These are phyloP conservation scores for Wickerhamiella hasegawae DNA, from an alignment of 805 yeast species.

Conservation along the genomic window DNA sequence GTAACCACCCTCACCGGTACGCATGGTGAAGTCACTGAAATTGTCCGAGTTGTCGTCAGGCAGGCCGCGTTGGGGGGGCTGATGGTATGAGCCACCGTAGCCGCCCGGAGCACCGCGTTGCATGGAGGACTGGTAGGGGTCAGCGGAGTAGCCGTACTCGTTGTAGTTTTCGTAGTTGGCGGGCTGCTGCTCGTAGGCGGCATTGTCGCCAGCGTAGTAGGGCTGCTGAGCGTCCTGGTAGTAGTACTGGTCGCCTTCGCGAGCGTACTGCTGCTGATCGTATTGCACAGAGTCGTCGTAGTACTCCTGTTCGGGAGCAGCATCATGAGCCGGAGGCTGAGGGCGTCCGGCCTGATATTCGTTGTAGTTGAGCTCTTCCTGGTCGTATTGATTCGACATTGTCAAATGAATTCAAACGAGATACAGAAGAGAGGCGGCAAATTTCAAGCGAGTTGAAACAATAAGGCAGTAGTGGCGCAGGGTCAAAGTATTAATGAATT, in stretches of 20 bases:
- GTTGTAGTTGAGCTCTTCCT: slow-evolving; percentile 5
- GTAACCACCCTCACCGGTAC: slow-evolving; percentile 25
- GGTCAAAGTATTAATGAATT: too few species aligned
- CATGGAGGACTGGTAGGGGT: slow-evolving; percentile 29
- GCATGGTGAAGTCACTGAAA: slow-evolving; percentile 28
- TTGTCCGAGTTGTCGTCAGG: slow-evolving; percentile 25
- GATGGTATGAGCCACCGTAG: slow-evolving; percentile 6
- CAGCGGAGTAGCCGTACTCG: slow-evolving; percentile 27
- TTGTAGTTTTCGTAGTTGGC: slow-evolving; percentile 28
- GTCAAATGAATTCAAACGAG: background rate
- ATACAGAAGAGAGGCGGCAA: background rate
- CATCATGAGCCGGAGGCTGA: slow-evolving; percentile 7
- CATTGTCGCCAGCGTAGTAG: slow-evolving; percentile 23
- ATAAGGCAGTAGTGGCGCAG: background rate
- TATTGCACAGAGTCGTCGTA: slow-evolving; percentile 25
- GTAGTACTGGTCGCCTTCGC: slow-evolving; percentile 25
- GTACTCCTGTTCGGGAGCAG: slow-evolving; percentile 12
- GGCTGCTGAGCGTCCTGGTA: slow-evolving; percentile 24
- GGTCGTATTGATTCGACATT: background rate
- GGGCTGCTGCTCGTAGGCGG: slow-evolving; percentile 16
- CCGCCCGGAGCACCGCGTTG: slow-evolving; percentile 18
- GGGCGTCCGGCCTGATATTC: slow-evolving; percentile 9
- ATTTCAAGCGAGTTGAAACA: background rate
- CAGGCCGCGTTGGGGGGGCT: slow-evolving; percentile 6
- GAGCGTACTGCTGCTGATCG: slow-evolving; percentile 26